phyloP scores from a whole-genome alignment of 495 filamentous ascomycete species.

The Talaromyces nanjingensis region DNA sequence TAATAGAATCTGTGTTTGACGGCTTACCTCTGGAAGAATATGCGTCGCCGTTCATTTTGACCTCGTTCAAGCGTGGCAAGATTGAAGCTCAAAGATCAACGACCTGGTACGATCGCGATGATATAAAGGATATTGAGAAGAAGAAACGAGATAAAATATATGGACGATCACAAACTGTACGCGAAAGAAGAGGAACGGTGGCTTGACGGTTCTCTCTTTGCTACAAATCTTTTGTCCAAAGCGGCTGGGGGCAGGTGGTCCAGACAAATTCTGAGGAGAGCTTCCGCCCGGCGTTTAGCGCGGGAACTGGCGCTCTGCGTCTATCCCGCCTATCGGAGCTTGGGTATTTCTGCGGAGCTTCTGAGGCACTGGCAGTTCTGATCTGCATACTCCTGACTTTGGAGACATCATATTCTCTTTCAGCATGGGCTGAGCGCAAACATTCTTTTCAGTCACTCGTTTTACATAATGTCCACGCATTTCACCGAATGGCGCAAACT shows the following conservation, averaged over 20 bases:
- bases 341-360: background rate
- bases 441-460: background rate
- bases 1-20: background rate
- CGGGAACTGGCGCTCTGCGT: background rate
- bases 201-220: conserved; percentile 1
- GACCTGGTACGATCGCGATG: background rate
- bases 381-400: background rate
- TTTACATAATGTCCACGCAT: conserved; percentile 19
- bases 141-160: background rate
- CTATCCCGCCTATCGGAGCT: conserved; percentile 7
- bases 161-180: background rate
- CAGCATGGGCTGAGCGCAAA: background rate
- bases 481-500: conserved; percentile 72
- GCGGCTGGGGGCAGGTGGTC: background rate
- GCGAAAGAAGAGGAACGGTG: background rate
- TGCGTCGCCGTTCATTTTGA: conserved; percentile 80
- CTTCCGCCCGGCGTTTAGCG: conserved; percentile 5
- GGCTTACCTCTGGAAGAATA: conserved; percentile 72
- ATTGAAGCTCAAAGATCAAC: conserved; percentile 14
- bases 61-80: conserved; percentile 25
- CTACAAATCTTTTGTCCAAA: conserved; percentile 5
- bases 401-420: background rate
- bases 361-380: background rate
- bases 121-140: background rate
- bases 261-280: background rate